Conservation (phyloP, 2,329 filamentous ascomycete species). For the Metarhizium sp. region DNA sequence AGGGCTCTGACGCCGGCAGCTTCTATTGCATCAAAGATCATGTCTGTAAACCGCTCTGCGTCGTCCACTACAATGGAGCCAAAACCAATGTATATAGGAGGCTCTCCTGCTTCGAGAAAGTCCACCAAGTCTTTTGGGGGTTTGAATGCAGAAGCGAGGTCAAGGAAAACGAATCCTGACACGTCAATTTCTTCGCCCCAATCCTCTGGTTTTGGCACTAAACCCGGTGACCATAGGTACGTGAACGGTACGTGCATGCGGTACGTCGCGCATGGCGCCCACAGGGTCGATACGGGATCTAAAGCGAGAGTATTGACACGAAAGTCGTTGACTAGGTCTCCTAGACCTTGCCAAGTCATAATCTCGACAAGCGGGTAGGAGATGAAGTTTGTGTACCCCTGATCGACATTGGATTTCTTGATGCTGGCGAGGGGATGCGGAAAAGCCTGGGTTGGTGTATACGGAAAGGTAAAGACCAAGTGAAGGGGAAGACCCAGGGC, state of each 20-base stretch:
- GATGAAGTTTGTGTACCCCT: conserved; percentile 69
- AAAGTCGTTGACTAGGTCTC: conserved; percentile 69
- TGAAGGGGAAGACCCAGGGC: conserved; percentile 68
- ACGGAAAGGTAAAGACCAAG: conserved; percentile 85
- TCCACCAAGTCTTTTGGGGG: conserved; percentile 45
- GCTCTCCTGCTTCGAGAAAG: conserved; percentile 47
- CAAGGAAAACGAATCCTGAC: conserved; percentile 70
- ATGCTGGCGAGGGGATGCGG: conserved; percentile 72
- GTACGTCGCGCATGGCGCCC: conserved; percentile 66
- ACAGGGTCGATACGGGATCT: conserved; percentile 66
- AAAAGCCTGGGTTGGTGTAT: conserved; percentile 65
- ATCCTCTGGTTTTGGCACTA: conserved; percentile 58
- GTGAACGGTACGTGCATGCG: conserved; percentile 67
- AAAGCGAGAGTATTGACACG: conserved; percentile 58
- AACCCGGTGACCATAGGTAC: conserved; percentile 60
- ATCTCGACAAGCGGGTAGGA: conserved; percentile 73
- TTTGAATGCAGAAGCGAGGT: conserved; percentile 51
- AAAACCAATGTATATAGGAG: conserved; percentile 66
- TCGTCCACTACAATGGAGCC: conserved; percentile 70
- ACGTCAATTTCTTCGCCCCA: conserved; percentile 65
- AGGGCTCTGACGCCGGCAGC: conserved; percentile 59
- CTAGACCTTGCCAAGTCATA: conserved; percentile 86
- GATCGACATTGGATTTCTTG: conserved; percentile 61
- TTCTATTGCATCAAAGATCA: conserved; percentile 62
- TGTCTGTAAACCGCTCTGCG: conserved; percentile 55